Percentiles rank a stretch among this genome's conserved stretches.
Conservation (phyloP, 768 basidiomycete genomes). For the Nidula microcarpa region DNA sequence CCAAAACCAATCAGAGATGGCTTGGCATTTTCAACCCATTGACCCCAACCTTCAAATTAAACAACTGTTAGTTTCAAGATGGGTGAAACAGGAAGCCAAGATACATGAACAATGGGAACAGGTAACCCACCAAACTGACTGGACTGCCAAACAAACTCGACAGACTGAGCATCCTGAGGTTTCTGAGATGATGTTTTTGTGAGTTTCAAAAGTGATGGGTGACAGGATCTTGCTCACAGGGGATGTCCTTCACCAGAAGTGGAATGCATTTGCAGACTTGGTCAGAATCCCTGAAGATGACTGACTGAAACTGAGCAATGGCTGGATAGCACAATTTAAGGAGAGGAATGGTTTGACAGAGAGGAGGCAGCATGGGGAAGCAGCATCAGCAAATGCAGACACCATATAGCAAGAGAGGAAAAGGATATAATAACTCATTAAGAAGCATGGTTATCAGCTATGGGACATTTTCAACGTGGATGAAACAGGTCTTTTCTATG, state of each 20-base stretch:
- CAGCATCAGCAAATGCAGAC: conserved; percentile 18
- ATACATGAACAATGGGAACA: conserved; percentile 14
- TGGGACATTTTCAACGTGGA: conserved; percentile 33
- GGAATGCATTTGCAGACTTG: conserved; percentile 26
- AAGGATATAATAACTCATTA: conserved; percentile 20
- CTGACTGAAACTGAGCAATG: conserved; percentile 24
- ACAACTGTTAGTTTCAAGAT: conserved; percentile 26
- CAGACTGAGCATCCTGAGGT: conserved; percentile 29
- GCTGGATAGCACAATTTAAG: conserved; percentile 27
- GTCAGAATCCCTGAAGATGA: conserved; percentile 26
- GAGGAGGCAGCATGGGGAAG: conserved; percentile 28
- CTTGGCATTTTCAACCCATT: conserved; percentile 20
- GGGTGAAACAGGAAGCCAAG: conserved; percentile 25
- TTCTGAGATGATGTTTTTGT: conserved; percentile 27
- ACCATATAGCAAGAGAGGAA: conserved; percentile 18
- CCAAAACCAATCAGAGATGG: conserved; percentile 24
- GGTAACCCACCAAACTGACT: conserved; percentile 1
- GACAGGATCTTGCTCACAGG: conserved; percentile 27
- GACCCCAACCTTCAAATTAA: conserved; percentile 29
- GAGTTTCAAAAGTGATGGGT: conserved; percentile 29
- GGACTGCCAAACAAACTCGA: conserved; percentile 14
- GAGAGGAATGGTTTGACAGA: conserved; percentile 16
- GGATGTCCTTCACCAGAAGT: conserved; percentile 29
- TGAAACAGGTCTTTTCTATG: conserved; percentile 30
- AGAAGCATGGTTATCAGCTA: conserved; percentile 16